Evolutionary conservation across 306 rosid genomes (phyloP).

Genomic region (Medicago ruthenica): DNA sequence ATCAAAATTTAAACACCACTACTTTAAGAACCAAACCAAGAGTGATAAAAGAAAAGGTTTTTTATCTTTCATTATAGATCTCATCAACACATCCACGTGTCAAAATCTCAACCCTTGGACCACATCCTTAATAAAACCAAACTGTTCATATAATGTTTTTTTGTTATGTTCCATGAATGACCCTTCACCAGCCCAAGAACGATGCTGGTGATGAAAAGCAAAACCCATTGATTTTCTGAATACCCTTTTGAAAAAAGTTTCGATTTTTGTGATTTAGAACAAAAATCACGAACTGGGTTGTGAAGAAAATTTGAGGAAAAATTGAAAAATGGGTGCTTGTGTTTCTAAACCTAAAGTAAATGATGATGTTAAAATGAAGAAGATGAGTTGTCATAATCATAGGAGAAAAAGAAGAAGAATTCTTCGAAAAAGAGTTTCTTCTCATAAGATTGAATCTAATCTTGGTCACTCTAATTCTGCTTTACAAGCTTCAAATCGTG

Average conservation of each 20-base stretch:
- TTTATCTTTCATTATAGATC: not conserved
- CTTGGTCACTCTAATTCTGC: conserved; percentile 52
- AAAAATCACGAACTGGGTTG: conserved; percentile 29
- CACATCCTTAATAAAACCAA: not conserved
- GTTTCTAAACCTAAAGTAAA: conserved; percentile 70
- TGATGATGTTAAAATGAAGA: conserved; percentile 44
- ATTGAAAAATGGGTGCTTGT: conserved; percentile 69
- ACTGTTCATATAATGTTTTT: not conserved
- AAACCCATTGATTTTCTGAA: conserved; percentile 7
- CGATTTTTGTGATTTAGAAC: conserved; percentile 13
- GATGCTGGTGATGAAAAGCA: conserved; percentile 4
- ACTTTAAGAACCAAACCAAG: not conserved
- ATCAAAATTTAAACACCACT: not conserved
- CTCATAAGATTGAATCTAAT: conserved; percentile 54
- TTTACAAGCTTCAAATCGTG: conserved; percentile 56
- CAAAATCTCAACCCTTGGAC: conserved; percentile 25
- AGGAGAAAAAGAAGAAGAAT: conserved; percentile 59
- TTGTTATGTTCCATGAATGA: conserved; percentile 1
- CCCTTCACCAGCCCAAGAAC: conserved; percentile 41
- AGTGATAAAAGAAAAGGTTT: not conserved
- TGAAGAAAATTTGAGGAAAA: not conserved
- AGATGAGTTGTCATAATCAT: conserved; percentile 28
- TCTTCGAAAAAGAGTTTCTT: conserved; percentile 60
- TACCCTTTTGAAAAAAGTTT: conserved; percentile 31
- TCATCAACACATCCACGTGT: not conserved